A percentile compares a stretch with the other conserved stretches of the same genome.
phyloP scores from a whole-genome alignment of 495 filamentous ascomycete species.

The Parathielavia appendiculata region DNA sequence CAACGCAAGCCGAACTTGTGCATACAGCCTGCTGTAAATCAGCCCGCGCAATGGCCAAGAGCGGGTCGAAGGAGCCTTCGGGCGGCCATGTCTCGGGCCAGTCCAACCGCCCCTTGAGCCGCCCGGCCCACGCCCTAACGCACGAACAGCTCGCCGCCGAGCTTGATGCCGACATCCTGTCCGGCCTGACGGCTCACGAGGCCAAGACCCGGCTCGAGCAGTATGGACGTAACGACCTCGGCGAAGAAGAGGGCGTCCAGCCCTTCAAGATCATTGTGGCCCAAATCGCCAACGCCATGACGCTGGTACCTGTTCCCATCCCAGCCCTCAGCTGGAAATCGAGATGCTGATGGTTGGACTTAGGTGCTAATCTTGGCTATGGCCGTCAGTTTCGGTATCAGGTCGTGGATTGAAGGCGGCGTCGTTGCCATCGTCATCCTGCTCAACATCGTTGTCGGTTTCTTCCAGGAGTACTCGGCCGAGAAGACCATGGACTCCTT shows the following conservation, averaged over 20 bases:
- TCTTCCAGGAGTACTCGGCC: constrained; percentile 81
- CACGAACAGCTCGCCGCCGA: constrained; percentile 51
- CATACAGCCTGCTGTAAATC: neutral
- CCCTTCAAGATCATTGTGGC: constrained; percentile 50
- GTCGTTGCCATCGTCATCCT: constrained; percentile 76
- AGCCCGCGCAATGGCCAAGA: neutral
- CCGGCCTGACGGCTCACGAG: constrained; percentile 36
- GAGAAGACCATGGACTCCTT: constrained; percentile 84
- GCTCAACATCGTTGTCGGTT: constrained; percentile 70
- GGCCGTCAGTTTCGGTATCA: constrained; percentile 73
- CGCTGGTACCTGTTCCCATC: constrained; percentile 36
- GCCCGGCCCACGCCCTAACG: constrained; percentile 61
- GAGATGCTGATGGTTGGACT: constrained; percentile 16
- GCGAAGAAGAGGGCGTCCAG: constrained; percentile 46
- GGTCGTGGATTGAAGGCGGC: constrained; percentile 78
- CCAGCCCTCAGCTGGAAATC: neutral
- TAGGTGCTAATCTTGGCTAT: constrained; percentile 72
- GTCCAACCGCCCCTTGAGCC: constrained; percentile 49
- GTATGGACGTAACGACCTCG: constrained; percentile 47
- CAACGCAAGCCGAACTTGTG: neutral
- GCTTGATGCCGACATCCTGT: constrained; percentile 52
- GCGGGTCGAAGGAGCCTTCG: constrained; percentile 6
- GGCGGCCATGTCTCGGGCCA: constrained; percentile 49
- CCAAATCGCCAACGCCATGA: constrained; percentile 52
- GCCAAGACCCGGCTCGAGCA: constrained; percentile 40